A percentile compares a stretch with the other conserved stretches of the same genome.
These are phyloP conservation scores for Cyclotella baltica DNA, from an alignment of 108 stramenopile species.

Conservation along the genomic window DNA sequence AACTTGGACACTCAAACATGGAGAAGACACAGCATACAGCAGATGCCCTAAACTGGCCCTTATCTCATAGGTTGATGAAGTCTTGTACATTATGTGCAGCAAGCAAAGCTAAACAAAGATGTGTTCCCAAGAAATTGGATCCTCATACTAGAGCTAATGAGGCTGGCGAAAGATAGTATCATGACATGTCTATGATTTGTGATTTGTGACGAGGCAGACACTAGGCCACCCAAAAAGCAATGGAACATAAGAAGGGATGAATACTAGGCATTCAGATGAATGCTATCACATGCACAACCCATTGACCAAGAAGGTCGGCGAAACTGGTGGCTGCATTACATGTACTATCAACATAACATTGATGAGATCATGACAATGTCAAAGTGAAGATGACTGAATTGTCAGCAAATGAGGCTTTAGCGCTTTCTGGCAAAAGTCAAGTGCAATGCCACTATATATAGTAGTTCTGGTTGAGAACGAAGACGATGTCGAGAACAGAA, in stretches of 20 bases:
- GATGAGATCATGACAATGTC: background rate
- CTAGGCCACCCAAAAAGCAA: background rate
- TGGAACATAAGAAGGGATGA: background rate
- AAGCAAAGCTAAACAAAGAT: background rate
- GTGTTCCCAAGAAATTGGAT: background rate
- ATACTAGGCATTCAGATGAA: conserved; percentile 22
- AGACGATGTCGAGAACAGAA: background rate
- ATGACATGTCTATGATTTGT: background rate
- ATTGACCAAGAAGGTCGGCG: conserved; percentile 23
- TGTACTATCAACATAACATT: conserved; percentile 29
- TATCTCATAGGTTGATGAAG: background rate
- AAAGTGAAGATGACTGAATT: background rate
- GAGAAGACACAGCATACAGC: no score
- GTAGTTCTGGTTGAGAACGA: no score
- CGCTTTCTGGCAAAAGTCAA: background rate
- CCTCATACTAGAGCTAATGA: background rate
- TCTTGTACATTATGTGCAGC: background rate
- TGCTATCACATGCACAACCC: conserved; percentile 36
- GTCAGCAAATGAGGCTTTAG: background rate
- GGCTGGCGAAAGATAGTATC: background rate
- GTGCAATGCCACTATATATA: no score
- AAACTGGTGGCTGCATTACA: conserved; percentile 40
- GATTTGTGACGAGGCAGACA: no score
- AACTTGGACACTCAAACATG: background rate
- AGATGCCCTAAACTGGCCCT: background rate